These are phyloP conservation scores for Brassica incana DNA, from an alignment of 345 rosid genomes.

Conservation along the genomic window DNA sequence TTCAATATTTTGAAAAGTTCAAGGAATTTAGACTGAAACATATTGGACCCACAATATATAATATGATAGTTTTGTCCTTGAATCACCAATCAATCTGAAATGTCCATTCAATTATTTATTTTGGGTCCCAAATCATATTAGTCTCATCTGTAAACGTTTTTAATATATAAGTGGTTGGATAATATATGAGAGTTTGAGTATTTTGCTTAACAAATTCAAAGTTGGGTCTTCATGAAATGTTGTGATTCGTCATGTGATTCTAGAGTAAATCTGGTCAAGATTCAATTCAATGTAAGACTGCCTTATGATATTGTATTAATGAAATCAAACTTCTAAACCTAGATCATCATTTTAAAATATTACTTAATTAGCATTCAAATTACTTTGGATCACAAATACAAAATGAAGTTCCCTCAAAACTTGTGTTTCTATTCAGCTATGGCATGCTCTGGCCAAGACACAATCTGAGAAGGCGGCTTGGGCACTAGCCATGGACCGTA, in stretches of 20 bases:
- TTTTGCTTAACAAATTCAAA: not conserved
- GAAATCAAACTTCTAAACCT: constrained; percentile 14
- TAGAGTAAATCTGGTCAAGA: constrained; percentile 16
- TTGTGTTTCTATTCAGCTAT: constrained; percentile 47
- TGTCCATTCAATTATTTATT: not conserved
- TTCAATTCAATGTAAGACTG: constrained; percentile 13
- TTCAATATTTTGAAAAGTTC: not conserved
- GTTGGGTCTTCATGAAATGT: constrained; percentile 20
- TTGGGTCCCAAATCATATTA: not conserved
- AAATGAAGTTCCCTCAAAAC: not conserved
- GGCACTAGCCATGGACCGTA: constrained; percentile 91
- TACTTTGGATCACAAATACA: not conserved
- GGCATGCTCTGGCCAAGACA: constrained; percentile 83
- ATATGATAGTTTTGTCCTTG: constrained; percentile 3
- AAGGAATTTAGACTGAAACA: constrained; percentile 13
- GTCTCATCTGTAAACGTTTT: not conserved
- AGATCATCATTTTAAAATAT: not conserved
- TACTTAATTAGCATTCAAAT: not conserved
- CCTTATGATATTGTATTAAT: not conserved
- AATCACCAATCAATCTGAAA: constrained; percentile 4
- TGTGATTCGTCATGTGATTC: not conserved
- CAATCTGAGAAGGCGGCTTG: constrained; percentile 82
- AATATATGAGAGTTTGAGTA: not conserved
- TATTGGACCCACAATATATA: constrained; percentile 20
- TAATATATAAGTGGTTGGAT: not conserved